Evolutionary conservation across 164 flowering plant genomes (phyloP), one percentile per base, ranked within the genome.

Genomic region (Sedum album): DNA sequence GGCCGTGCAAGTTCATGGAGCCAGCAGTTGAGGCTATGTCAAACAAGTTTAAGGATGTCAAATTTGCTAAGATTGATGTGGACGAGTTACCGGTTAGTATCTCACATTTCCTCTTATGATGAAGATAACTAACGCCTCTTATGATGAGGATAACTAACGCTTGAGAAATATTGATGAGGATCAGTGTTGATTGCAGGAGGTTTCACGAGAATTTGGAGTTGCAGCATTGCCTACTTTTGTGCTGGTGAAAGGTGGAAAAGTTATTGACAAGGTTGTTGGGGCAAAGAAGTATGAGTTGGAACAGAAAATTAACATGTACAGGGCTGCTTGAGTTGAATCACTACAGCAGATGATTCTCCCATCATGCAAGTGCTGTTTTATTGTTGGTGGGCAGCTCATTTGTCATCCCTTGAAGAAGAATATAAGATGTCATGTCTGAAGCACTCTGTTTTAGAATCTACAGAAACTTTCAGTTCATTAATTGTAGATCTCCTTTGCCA

Each of bases 211-310:
- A 55, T 90, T 78, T 73, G 75, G 46, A 25, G 85, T 92, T 66
- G 81, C 82, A 74, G 88, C 89, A 1, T 84, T 90, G 95, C 98
- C 98, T 18, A 88, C 95, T 35, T 90, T 90, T 66, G 78, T 92
- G 75, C 67, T 92, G 79, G 20, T 90, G 69, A 88, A 86, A 79
- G 63, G 69, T 57, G 95, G 98, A 48, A 86, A 83, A 70, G 87
- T 79, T 69, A 81, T 87, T 55, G 93, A 81, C 20, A 82, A 85
- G 82, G 80, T 92, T 23, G 77, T 86, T 25, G 96, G 98, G 2
- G 88, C 93, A 18, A 79, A 78, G 70, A 90, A 86, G 70, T 85
- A 85, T 75, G 98, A 92, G 65, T 85, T 89, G 7, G 79, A 83
- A 78, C 79, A 23, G 67, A 85, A 84, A 77, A 77, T 89, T 36